Percentiles rank a stretch among this genome's conserved stretches.
Conservation (phyloP, 331 rosid species). For the Quercus tomentella region DNA sequence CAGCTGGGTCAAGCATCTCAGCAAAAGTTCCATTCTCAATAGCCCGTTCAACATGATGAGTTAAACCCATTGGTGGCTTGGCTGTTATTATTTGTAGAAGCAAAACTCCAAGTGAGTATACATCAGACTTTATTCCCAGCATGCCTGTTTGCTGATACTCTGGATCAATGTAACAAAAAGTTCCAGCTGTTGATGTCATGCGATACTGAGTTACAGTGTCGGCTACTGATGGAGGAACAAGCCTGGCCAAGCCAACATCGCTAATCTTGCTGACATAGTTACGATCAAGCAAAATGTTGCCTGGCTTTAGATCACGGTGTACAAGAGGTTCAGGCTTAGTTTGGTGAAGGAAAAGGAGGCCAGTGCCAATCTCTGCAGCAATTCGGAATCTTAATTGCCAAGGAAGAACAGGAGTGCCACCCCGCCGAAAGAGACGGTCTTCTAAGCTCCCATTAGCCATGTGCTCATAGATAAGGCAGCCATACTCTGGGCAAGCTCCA, state of each 20-base stretch:
- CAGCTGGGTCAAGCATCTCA: conserved; percentile 68
- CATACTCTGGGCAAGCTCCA: conserved; percentile 83
- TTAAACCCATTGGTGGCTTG: conserved; percentile 74
- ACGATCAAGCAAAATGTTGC: conserved; percentile 73
- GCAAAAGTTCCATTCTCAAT: conserved; percentile 60
- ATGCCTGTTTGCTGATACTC: conserved; percentile 88
- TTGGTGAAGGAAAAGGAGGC: conserved; percentile 76
- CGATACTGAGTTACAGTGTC: conserved; percentile 67
- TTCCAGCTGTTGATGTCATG: conserved; percentile 84
- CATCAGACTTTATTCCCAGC: conserved; percentile 76
- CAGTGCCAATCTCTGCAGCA: conserved; percentile 80
- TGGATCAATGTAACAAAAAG: conserved; percentile 83
- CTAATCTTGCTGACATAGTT: conserved; percentile 85
- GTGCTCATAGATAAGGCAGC: conserved; percentile 82
- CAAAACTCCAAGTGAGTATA: conserved; percentile 77
- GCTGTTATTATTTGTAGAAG: conserved; percentile 69
- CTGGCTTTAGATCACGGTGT: conserved; percentile 86
- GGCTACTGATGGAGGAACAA: conserved; percentile 80
- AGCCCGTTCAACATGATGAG: conserved; percentile 53
- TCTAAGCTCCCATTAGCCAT: conserved; percentile 91
- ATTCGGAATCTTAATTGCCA: conserved; percentile 79
- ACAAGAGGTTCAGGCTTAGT: conserved; percentile 83
- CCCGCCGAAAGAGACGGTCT: conserved; percentile 57
- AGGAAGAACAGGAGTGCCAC: conserved; percentile 43
- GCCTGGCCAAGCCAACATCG: conserved; percentile 86